Evolutionary conservation across 2,329 filamentous ascomycete genomes (phyloP).

Genomic region (Chaetothyriales sp.): DNA sequence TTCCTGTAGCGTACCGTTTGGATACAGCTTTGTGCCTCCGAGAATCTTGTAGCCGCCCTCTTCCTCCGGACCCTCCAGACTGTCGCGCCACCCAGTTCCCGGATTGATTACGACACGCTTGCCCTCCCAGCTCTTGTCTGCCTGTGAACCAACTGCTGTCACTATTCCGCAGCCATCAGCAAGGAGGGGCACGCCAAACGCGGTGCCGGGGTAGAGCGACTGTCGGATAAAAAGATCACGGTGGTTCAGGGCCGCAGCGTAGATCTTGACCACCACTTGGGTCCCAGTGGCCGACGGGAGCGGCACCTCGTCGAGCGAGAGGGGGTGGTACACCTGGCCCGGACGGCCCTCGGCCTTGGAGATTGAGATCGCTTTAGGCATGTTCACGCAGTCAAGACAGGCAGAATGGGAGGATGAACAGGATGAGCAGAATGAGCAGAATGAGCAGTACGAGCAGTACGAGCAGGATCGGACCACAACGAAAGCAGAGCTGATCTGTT

Average conservation of each 20-base stretch:
- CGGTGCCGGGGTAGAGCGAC: slow-evolving; percentile 73
- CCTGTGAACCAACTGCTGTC: slow-evolving; percentile 42
- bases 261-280: slow-evolving; percentile 61
- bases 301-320: slow-evolving; percentile 43
- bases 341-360: slow-evolving; percentile 48
- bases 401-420: too few species aligned
- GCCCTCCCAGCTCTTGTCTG: slow-evolving; percentile 39
- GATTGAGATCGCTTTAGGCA: slow-evolving; percentile 32
- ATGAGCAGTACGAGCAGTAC: too few species aligned
- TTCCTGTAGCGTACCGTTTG: slow-evolving; percentile 59
- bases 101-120: slow-evolving; percentile 68
- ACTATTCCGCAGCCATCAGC: slow-evolving; percentile 72
- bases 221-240: slow-evolving; percentile 89
- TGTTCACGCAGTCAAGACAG: slow-evolving; percentile 11
- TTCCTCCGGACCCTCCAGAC: slow-evolving; percentile 58
- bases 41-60: slow-evolving; percentile 43
- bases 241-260: slow-evolving; percentile 78
- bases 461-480: too few species aligned
- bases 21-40: slow-evolving; percentile 51
- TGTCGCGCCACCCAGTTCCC: slow-evolving; percentile 58
- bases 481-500: neutral
- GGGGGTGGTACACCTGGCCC: slow-evolving; percentile 57
- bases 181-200: slow-evolving; percentile 62
- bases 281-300: slow-evolving; percentile 47
- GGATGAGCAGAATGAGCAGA: too few species aligned